Percentiles rank a stretch among this genome's conserved stretches.
These are phyloP conservation scores for Venturia asperata DNA, from an alignment of 2,329 filamentous ascomycete genomes.

Conservation along the genomic window DNA sequence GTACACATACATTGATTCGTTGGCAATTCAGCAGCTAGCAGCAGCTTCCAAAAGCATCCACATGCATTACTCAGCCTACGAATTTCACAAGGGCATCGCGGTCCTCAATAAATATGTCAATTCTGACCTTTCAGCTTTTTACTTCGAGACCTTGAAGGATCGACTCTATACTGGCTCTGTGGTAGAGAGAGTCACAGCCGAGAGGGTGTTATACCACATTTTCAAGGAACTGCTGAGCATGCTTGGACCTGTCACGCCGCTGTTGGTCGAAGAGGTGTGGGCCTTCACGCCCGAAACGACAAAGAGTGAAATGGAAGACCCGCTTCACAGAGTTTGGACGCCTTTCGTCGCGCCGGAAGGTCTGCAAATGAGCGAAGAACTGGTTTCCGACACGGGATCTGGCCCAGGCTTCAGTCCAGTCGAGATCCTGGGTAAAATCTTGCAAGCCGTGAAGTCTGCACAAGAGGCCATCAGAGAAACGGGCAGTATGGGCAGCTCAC, in stretches of 20 bases:
- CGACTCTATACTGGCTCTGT: constrained; percentile 76
- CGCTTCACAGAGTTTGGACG: constrained; percentile 25
- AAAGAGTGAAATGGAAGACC: constrained; percentile 29
- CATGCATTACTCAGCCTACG: constrained; percentile 59
- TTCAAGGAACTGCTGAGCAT: constrained; percentile 68
- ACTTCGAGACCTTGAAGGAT: constrained; percentile 89
- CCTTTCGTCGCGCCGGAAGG: neutral
- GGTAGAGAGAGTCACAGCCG: constrained; percentile 51
- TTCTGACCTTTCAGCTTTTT: constrained; percentile 82
- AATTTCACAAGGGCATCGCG: constrained; percentile 73
- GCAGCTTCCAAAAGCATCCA: constrained; percentile 59
- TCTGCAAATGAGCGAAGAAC: constrained; percentile 21
- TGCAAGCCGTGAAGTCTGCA: neutral
- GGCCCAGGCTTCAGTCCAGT: neutral
- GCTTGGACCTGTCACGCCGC: constrained; percentile 71
- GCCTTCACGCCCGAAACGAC: constrained; percentile 63
- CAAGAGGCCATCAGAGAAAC: constrained; percentile 64
- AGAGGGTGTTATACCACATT: constrained; percentile 53
- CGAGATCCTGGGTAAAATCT: neutral
- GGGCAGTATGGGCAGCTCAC: constrained; percentile 71
- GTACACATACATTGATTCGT: constrained; percentile 51
- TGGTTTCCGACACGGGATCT: constrained; percentile 28
- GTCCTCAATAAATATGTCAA: constrained; percentile 74
- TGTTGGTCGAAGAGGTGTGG: constrained; percentile 86
- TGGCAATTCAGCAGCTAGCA: constrained; percentile 68